Base-by-base conservation (phyloP, 2,329 filamentous ascomycete genomes). In the Aspergillus niger region DNA sequence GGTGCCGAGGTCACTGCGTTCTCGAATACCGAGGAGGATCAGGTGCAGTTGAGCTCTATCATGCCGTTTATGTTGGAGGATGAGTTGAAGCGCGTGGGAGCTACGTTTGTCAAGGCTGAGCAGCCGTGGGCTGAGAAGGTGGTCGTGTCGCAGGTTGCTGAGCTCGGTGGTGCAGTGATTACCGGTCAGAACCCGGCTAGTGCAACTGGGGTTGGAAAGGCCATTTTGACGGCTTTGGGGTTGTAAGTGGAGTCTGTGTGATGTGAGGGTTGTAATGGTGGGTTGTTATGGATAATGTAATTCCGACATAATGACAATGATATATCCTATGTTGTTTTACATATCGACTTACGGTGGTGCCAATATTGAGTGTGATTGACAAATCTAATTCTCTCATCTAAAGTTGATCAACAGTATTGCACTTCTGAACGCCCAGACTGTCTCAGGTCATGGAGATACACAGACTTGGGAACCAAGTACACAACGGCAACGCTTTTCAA, bases 181-280 rank as follows among this genome's bases (percentile, higher is more conserved):
- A 82, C 80, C 0, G 80, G 80, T 0, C 80, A 82, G 70, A 82
- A 82, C 61, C 79, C 80, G 5, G 71, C 76, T 3, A 80, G 77
- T 70, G 80, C 77, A 4, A 73, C 69, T 1, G 76, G 65, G 2
- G 73, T 82, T 17, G 80, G 75, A 0, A 75, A 80, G 69, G 80
- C 76, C 10, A 73, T 82, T 57, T 65, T 77, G 7, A 73, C 74
- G 69, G 78, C 65, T 17, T 48, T 68, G 55, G 65, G 60, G 22
- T 36, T 65, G 51, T 65, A 55, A 55, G 58, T 49, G 30, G n/a
- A 15, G 28, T 44, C 22, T 50, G 20, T 38, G 15, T 26, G 24
- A 20, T 20, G 28, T 2, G 28, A 36, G 10, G 32, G 26, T 4
- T 26, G 26, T 5, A 26, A 26, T 26, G 26, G 26, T 26, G 26